Conservation (phyloP, 2,329 filamentous ascomycete species). For the Fusarium incarnatum region DNA sequence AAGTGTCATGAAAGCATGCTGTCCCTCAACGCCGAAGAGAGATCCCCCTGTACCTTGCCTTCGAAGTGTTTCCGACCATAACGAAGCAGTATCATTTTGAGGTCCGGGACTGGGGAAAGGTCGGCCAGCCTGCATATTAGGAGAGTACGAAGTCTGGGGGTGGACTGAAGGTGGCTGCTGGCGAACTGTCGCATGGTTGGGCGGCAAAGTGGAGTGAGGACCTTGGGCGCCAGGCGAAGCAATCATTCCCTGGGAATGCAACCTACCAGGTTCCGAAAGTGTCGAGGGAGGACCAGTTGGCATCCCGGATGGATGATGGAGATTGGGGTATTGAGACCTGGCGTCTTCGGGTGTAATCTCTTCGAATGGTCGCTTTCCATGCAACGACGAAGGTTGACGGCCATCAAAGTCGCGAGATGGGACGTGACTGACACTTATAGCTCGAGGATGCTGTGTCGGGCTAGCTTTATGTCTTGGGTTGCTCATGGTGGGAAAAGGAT, state of each 20-base stretch:
- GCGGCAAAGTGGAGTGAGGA: conserved; percentile 40
- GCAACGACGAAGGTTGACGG: conserved; percentile 36
- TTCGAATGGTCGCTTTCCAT: conserved; percentile 51
- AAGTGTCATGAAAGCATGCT: conserved; percentile 55
- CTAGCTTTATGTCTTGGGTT: conserved; percentile 49
- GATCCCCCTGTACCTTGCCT: conserved; percentile 46
- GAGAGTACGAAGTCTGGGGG: conserved; percentile 37
- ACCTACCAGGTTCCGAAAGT: conserved; percentile 48
- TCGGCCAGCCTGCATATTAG: conserved; percentile 36
- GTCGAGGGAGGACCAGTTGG: conserved; percentile 36
- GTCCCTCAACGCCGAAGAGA: conserved; percentile 49
- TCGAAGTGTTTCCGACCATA: conserved; percentile 52
- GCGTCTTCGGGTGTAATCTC: conserved; percentile 44
- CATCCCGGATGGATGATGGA: conserved; percentile 45
- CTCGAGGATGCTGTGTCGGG: conserved; percentile 48
- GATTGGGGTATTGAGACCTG: conserved; percentile 42
- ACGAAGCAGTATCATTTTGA: conserved; percentile 40
- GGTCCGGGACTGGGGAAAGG: conserved; percentile 38
- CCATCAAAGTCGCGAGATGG: conserved; percentile 42
- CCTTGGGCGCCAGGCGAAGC: conserved; percentile 42
- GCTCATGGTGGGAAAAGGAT: conserved; percentile 49
- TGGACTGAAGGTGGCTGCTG: conserved; percentile 34
- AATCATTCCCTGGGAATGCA: conserved; percentile 53
- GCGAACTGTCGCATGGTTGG: conserved; percentile 37
- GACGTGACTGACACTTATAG: conserved; percentile 47